Conservation (phyloP, 148 eudicot genomes). For the Vaccinium vitisidaea region DNA sequence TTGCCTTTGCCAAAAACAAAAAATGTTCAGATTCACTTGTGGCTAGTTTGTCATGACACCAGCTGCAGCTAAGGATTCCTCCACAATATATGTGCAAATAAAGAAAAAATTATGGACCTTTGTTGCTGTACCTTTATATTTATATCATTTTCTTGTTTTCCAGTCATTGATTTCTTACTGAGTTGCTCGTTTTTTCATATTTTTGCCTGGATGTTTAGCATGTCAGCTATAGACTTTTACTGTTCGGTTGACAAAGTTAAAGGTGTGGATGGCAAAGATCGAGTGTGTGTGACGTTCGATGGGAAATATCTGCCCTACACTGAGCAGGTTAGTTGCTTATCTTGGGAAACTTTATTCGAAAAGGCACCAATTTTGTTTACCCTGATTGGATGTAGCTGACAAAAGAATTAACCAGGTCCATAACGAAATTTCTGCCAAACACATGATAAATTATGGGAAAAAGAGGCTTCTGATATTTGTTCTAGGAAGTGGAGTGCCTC, state of each 20-base stretch:
- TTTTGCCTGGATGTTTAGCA: slow-evolving; percentile 42
- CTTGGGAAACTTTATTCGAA: background rate
- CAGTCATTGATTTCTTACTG: background rate
- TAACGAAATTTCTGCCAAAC: background rate
- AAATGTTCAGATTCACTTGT: background rate
- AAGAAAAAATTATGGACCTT: background rate
- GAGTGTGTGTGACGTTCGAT: slow-evolving; percentile 80
- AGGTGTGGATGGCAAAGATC: slow-evolving; percentile 93
- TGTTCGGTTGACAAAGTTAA: slow-evolving; percentile 94
- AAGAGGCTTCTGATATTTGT: background rate
- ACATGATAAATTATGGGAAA: background rate
- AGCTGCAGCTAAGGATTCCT: background rate
- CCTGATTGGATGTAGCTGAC: background rate
- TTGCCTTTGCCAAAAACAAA: background rate
- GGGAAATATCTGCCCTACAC: slow-evolving; percentile 84
- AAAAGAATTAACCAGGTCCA: background rate
- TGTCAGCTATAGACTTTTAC: slow-evolving; percentile 95
- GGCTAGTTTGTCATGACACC: background rate
- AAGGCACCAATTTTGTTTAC: background rate
- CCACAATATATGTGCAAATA: background rate
- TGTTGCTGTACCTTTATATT: background rate
- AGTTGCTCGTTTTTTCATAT: background rate
- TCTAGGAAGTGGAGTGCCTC: slow-evolving; percentile 4
- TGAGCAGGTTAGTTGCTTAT: slow-evolving; percentile 72
- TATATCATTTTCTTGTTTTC: background rate